Base-by-base conservation (phyloP, 208 protist species). In the Novymonas esmeraldas region DNA sequence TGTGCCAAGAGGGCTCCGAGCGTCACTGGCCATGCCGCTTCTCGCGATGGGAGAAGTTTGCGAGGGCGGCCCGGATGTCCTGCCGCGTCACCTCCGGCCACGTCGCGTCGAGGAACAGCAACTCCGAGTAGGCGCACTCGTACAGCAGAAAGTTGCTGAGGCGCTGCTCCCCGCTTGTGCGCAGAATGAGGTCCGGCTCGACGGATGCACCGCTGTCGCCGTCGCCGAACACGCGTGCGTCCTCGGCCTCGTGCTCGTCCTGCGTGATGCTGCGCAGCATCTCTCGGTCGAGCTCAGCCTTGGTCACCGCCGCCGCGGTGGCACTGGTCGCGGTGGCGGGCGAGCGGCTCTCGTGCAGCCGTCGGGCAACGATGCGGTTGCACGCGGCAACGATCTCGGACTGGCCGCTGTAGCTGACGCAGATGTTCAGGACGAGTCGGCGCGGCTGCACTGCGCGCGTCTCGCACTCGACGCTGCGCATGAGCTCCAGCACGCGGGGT, bases 61-160 rank as follows among this genome's bases (percentile, higher is more conserved):
- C 10, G 7, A 97, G 72, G 16, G 81, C 78, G 0, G 36, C 29
- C 18, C 64, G 28, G 16, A 97, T 67, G 54, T 95, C 85, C 0
- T 62, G 70, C 6, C 61, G 51, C 4, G 64, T 82, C 9, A 97
- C 33, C 51, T 94, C 87, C 7, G 92, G 92, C 90, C 92, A 97
- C 14, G 78, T 84, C 58, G 92, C 94, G 7, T 74, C 42, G 9
- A 86, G 45, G 57, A 95, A 95, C 42, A 84, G 50, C 59, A 97
- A 81, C 67, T 97, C 90, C 3, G 86, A 86, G 70, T 97, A 97
- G 16, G 90, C 92, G 38, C 77, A 85, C 64, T 97, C 87, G 65
- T 86, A 97, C 4, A 95, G 70, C 14, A 97, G 70, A 66, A 95
- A 97, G 65, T 97, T 95, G 62, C 87, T 94, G 14, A 97, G 54